Percentiles rank a stretch among this genome's conserved stretches.
Evolutionary conservation across 2,329 filamentous ascomycete genomes (phyloP).

Genomic region (Colletotrichum sp.): DNA sequence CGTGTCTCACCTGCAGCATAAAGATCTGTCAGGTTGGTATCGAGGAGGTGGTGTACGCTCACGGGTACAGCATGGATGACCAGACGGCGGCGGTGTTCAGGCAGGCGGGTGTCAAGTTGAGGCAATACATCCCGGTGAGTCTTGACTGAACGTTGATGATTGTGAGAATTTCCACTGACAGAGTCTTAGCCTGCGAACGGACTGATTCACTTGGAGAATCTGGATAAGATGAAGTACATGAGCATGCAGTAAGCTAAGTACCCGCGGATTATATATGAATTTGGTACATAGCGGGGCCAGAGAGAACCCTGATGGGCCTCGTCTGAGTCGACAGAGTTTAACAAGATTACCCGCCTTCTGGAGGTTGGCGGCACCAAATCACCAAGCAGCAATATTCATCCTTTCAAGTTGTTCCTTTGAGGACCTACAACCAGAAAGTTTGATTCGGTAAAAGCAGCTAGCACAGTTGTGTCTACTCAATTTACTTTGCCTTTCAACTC

Average conservation of each 20-base stretch:
- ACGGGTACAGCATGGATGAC: constrained; percentile 93
- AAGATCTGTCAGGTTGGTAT: constrained; percentile 99
- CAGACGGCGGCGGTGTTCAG: constrained; percentile 82
- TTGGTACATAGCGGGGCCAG: neutral
- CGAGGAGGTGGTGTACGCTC: constrained; percentile 91
- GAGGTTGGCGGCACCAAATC: neutral
- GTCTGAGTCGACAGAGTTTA: neutral
- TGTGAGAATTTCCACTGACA: constrained; percentile 22
- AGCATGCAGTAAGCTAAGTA: neutral
- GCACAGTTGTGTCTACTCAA: neutral
- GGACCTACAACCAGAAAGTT: neutral
- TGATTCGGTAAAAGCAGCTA: neutral
- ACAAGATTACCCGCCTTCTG: neutral
- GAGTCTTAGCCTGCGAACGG: constrained; percentile 63
- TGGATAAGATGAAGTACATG: constrained; percentile 54
- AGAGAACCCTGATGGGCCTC: neutral
- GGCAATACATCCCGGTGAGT: constrained; percentile 87
- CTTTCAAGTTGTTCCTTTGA: neutral
- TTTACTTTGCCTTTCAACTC: neutral
- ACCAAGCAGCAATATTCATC: neutral
- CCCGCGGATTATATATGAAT: neutral
- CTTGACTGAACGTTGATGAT: neutral
- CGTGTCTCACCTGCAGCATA: constrained; percentile 96
- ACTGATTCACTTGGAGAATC: constrained; percentile 66
- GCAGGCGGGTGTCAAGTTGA: constrained; percentile 81